Evolutionary conservation across 2,329 filamentous ascomycete genomes (phyloP).

Genomic region (Nemania sp.): DNA sequence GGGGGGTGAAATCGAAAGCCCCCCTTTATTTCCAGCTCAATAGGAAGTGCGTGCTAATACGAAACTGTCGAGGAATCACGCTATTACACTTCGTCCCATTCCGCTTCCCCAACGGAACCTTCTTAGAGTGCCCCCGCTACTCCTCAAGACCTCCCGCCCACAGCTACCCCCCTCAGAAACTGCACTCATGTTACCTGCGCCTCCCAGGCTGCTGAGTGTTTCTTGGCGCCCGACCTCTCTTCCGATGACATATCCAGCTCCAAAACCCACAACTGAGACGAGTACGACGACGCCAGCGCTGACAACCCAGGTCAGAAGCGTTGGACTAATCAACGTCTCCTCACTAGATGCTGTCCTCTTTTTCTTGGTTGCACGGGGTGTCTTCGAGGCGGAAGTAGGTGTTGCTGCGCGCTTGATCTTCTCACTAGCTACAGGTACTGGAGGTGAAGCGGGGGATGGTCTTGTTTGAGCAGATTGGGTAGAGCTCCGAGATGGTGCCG

Average conservation of each 20-base stretch:
- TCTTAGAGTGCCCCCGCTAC: conserved; percentile 63
- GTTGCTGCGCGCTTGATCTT: conserved; percentile 64
- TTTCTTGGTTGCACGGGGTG: conserved; percentile 67
- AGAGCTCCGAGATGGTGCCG: conserved; percentile 39
- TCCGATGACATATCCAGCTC: conserved; percentile 76
- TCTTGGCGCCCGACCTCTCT: conserved; percentile 75
- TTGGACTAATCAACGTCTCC: conserved; percentile 65
- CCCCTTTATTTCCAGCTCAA: not conserved
- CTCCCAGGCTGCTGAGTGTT: conserved; percentile 57
- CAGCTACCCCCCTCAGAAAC: conserved; percentile 61
- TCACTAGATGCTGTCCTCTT: conserved; percentile 63
- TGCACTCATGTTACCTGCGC: conserved; percentile 58
- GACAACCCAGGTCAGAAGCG: conserved; percentile 73
- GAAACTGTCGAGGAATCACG: conserved; percentile 47
- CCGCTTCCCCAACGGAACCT: conserved; percentile 66
- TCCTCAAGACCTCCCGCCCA: conserved; percentile 65
- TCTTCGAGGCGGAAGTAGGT: conserved; percentile 53
- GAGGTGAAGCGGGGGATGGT: conserved; percentile 33
- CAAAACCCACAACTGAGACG: conserved; percentile 75
- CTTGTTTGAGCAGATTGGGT: conserved; percentile 37
- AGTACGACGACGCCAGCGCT: conserved; percentile 76
- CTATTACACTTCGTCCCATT: conserved; percentile 63
- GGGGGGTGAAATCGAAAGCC: not conserved
- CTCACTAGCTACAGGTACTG: conserved; percentile 51
- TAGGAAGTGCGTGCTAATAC: not conserved